Percentiles rank a stretch among this genome's conserved stretches.
Evolutionary conservation across 495 filamentous ascomycete species (phyloP).

Genomic region (Podospora fimiseda): DNA sequence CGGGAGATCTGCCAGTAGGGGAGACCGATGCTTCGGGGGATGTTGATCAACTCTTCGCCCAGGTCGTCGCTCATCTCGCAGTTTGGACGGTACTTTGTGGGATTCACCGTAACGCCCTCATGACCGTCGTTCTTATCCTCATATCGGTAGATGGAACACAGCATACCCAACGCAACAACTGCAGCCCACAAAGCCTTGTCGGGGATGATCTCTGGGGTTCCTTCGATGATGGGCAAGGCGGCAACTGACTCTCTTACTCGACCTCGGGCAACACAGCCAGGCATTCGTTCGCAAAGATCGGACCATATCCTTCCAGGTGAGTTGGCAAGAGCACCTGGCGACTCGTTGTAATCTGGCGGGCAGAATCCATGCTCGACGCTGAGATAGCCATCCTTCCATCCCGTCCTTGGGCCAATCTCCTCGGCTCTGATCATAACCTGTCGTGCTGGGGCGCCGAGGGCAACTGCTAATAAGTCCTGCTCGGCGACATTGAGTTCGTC

Average conservation of each 20-base stretch:
- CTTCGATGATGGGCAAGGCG: slow-evolving; percentile 42
- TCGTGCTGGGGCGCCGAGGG: slow-evolving; percentile 45
- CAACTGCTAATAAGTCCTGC: slow-evolving; percentile 43
- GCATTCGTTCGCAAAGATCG: slow-evolving; percentile 48
- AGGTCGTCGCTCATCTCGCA: slow-evolving; percentile 44
- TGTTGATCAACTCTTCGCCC: slow-evolving; percentile 43
- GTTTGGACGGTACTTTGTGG: slow-evolving; percentile 29
- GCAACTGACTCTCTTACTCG: slow-evolving; percentile 43
- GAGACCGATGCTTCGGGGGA: slow-evolving; percentile 41
- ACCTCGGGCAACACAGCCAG: slow-evolving; percentile 44
- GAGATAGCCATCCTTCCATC: slow-evolving; percentile 50
- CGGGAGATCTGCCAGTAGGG: slow-evolving; percentile 43
- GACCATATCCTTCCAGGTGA: slow-evolving; percentile 48
- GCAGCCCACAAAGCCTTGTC: slow-evolving; percentile 49
- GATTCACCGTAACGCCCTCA: slow-evolving; percentile 39
- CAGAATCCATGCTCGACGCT: slow-evolving; percentile 46
- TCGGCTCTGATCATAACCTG: slow-evolving; percentile 48
- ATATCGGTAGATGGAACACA: slow-evolving; percentile 47
- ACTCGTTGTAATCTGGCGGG: slow-evolving; percentile 43
- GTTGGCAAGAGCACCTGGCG: slow-evolving; percentile 39
- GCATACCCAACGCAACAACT: slow-evolving; percentile 43
- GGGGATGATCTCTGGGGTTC: slow-evolving; percentile 42
- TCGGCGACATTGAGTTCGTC: slow-evolving; percentile 41
- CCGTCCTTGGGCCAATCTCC: slow-evolving; percentile 43
- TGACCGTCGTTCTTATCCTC: slow-evolving; percentile 46